phyloP scores from a whole-genome alignment of 495 filamentous ascomycete species.

The Aspergillus nidulans region DNA sequence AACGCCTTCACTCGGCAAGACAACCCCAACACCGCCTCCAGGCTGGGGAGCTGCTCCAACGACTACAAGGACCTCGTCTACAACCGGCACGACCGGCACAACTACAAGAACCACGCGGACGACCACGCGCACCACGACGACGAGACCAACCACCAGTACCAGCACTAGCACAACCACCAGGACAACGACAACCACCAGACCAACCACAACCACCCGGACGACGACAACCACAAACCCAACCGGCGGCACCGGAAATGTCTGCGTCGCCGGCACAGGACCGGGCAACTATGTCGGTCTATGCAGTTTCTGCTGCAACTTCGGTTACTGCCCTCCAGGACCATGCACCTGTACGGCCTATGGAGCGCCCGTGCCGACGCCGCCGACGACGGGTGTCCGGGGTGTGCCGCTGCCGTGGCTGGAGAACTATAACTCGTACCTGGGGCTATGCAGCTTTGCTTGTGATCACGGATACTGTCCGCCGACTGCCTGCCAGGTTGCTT shows the following conservation, averaged over 20 bases:
- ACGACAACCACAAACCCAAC: conserved; percentile 5
- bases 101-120: conserved; percentile 8
- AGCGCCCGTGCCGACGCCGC: conserved; percentile 21
- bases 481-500: conserved; percentile 26
- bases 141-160: conserved; percentile 8
- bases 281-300: conserved; percentile 42
- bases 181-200: conserved; percentile 12
- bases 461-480: conserved; percentile 39
- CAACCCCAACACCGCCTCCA: conserved; percentile 23
- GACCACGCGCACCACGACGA: neutral
- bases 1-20: conserved; percentile 32
- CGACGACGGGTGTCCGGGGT: conserved; percentile 23
- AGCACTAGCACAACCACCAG: conserved; percentile 14
- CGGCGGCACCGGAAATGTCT: conserved; percentile 9
- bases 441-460: conserved; percentile 41
- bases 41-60: neutral
- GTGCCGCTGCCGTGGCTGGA: conserved; percentile 22
- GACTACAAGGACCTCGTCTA: neutral
- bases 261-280: conserved; percentile 33
- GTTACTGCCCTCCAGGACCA: conserved; percentile 37
- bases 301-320: conserved; percentile 34
- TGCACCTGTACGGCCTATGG: conserved; percentile 38
- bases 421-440: conserved; percentile 31
- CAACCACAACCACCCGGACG: conserved; percentile 7
- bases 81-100: neutral